Base-by-base conservation (phyloP, 305 asterid species). In the Fraxinus platypoda region DNA sequence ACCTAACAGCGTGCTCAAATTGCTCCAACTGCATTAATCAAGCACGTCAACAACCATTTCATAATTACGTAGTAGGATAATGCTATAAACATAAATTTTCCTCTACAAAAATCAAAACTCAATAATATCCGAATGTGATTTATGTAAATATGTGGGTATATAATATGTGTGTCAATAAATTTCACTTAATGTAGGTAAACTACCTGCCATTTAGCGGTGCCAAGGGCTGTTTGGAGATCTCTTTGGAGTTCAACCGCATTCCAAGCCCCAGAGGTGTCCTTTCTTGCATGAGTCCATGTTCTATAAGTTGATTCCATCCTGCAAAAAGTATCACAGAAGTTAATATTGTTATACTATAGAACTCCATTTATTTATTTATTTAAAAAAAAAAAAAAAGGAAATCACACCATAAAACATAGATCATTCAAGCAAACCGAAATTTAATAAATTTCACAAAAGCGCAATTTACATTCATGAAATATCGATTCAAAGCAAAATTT, bases 181-280 rank as follows among this genome's bases (percentile, higher is more conserved):
- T 68, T 70, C 75, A 35, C 62, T 31, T 80, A 73, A 35, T 49
- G 34, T 59, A 78, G 80, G 83, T 15, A 85, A 68, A 8, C 78
- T 23, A 93, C 99, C 99, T 95, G 98, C 98, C 99, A 96, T 87
- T 96, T 94, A 66, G 98, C 83, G 26, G 99, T 94, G 86, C 98
- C 99, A 31, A 92, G 92, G 83, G 92, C 88, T 73, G 97, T 92
- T 71, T 88, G 91, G 68, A 96, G 95, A 93, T 94, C 97, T 82
- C 98, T 87, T 4, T 91, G 87, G 43, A 96, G 91, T 83, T 92
- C 99, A 19, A 92, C 93, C 12, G 87, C 72, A 83, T 91, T 89
- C 98, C 99, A 94, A 81, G 68, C 75, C 28, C 94, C 90, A 19
- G 88, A 78, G n/a, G 88, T 38, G 82, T 90, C 94, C 90, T 92